Evolutionary conservation across 129 eudicot genomes (phyloP), one percentile per base, ranked within the genome.

Genomic region (Helianthus tuberosus): DNA sequence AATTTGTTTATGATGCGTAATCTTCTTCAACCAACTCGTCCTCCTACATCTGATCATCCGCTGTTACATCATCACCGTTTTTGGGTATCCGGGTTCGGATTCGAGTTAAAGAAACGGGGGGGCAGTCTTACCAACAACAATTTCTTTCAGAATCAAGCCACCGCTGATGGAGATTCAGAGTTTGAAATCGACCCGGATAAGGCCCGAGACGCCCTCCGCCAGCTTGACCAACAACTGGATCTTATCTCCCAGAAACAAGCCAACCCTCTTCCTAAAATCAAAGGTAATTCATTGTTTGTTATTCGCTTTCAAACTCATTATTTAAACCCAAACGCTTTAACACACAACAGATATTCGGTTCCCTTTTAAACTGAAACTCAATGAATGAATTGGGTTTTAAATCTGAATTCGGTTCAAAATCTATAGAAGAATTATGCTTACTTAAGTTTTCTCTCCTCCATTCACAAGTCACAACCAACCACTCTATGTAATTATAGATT

Each of bases 151-250:
- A 57, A 57, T 59, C 50, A 69, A 43, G 91, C 86, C 14, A 20
- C 23, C 23, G 74, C 59, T 53, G 82, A 75, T 8, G 78, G 74
- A 48, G 88, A 89, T n/a, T 81, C 93, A 13, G 87, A 85, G 39
- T 90, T 79, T 27, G 96, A 90, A 76, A 62, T 87, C 25, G 93
- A 90, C 75, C 75, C 76, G 5, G 93, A 85, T 66, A 85, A 83
- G 77, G 96, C 96, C 59, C 93, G 91, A 27, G 86, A 81, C 77
- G 91, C 96, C 53, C 79, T 90, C 36, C 74, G 83, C 60, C 80
- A 85, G 77, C 86, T 90, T 64, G 96, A 90, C 73, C 84, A 74
- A 49, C 91, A 90, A 62, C 71, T 90, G 60, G 82, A 87, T 53
- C 68, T 81, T 52, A 78, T 87, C 62, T 81, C 93, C 15, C 52